Conservation (phyloP, 2,329 filamentous ascomycete species). For the Elsinoe batatas region DNA sequence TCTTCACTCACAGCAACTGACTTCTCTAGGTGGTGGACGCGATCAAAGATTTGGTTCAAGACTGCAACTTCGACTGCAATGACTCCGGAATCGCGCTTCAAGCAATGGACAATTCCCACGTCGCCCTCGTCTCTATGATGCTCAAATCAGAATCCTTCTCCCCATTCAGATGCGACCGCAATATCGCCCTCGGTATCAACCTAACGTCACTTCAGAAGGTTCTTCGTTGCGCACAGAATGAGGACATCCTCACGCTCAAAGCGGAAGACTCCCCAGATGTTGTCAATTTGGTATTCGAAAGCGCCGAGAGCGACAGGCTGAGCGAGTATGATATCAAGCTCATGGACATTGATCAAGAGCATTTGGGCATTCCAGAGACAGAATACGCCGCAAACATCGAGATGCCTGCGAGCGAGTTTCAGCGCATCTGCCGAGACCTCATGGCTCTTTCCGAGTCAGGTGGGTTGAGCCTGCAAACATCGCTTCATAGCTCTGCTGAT, state of each 20-base stretch:
- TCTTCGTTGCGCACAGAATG: slow-evolving; percentile 82
- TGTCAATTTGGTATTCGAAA: slow-evolving; percentile 93
- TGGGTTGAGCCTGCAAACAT: slow-evolving; percentile 38
- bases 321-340: slow-evolving; percentile 99
- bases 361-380: slow-evolving; percentile 97
- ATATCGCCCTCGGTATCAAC: slow-evolving; percentile 97
- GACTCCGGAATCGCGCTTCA: slow-evolving; percentile 96
- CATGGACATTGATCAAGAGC: slow-evolving; percentile 99
- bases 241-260: slow-evolving; percentile 93
- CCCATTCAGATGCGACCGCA: slow-evolving; percentile 95
- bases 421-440: slow-evolving; percentile 88
- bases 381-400: slow-evolving; percentile 87
- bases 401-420: slow-evolving; percentile 85
- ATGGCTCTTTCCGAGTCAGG: slow-evolving; percentile 90
- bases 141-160: slow-evolving; percentile 91
- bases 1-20: slow-evolving; percentile 16
- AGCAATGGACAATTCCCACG: slow-evolving; percentile 99
- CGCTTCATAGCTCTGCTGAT: slow-evolving; percentile 19
- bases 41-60: slow-evolving; percentile 98
- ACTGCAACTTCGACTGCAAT: slow-evolving; percentile 99
- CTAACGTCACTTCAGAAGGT: slow-evolving; percentile 95
- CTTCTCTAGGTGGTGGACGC: slow-evolving; percentile 78
- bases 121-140: slow-evolving; percentile 97
- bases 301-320: slow-evolving; percentile 72
- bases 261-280: slow-evolving; percentile 94